Evolutionary conservation across 179 eudicot species (phyloP).

Genomic region (Heliamphora pulchella): DNA sequence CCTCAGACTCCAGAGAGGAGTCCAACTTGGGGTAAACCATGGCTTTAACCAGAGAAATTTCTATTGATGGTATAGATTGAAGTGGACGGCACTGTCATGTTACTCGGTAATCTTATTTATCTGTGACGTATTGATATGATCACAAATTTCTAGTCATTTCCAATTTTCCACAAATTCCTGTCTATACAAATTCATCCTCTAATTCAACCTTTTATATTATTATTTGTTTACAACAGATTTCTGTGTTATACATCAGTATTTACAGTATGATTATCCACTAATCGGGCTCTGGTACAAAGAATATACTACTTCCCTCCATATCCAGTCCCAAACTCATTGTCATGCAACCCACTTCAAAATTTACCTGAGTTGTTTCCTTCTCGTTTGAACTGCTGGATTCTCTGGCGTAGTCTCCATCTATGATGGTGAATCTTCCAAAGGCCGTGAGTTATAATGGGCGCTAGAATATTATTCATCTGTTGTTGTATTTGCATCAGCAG

Average conservation of each 20-base stretch:
- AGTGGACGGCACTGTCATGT: no score
- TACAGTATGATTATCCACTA: conserved; percentile 9
- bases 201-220: conserved; percentile 2
- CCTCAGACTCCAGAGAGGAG: no score
- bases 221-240: conserved; percentile 6
- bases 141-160: neutral
- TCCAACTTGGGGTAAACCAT: no score
- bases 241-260: neutral
- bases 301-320: conserved; percentile 19
- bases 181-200: neutral
- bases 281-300: conserved; percentile 9
- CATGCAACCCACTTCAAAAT: conserved; percentile 16
- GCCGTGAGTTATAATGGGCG: conserved; percentile 19
- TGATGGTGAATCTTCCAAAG: conserved; percentile 88
- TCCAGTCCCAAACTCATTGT: neutral
- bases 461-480: conserved; percentile 76
- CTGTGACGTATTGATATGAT: no score
- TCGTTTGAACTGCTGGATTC: conserved; percentile 30
- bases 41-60: no score
- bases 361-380: conserved; percentile 32
- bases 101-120: no score
- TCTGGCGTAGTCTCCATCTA: conserved; percentile 42
- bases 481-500: conserved; percentile 1
- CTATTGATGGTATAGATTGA: no score
- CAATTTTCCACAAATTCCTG: neutral